Base-by-base conservation (phyloP, 345 rosid genomes). In the Schrenkiella parvula region DNA sequence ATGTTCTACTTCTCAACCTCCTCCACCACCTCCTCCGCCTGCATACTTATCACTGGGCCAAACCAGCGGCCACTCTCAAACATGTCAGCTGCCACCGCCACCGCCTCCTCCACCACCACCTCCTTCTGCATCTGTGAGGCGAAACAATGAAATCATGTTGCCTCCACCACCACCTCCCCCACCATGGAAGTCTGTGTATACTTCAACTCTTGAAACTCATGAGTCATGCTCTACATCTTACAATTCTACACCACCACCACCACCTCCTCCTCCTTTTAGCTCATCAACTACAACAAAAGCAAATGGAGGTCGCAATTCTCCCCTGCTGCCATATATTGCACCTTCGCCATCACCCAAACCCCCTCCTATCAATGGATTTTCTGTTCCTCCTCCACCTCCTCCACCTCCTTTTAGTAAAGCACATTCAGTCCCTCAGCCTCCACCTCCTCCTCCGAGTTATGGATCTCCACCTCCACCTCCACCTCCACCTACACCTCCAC, bases 121-220 rank as follows among this genome's bases (percentile, higher is more conserved):
- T 53, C 84, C 82, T 19, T 57, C 58, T 55, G 31, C 70, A 61
- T 72, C 61, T 29, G 71, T 34, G 66, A 73, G 74, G 67, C 82
- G 56, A 61, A 79, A 76, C 69, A 58, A 19, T 74, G 81, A 58
- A 64, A 68, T 42, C 39, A 66, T 64, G 42, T 62, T 80, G 72
- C 85, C 92, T 25, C 80, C 87, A 5, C 71, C 87, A 6, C 90
- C 87, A 35, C 81, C 82, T 18, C 77, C 85, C 32, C 82, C 86
- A 42, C 86, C 93, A 74, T 86, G 95, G 97, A 85, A 79, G 41
- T 73, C 79, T 71, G 77, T 57, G 15, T 60, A 34, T 75, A 42
- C 73, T 80, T 79, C 76, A 25, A 61, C 19, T 38, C 61, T 65
- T 46, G 63, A 65, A 56, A 64, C 62, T 68, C 71, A 37, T 26